These are phyloP conservation scores for Hippophae gyantsensis DNA, from an alignment of 306 rosid species.

Conservation along the genomic window DNA sequence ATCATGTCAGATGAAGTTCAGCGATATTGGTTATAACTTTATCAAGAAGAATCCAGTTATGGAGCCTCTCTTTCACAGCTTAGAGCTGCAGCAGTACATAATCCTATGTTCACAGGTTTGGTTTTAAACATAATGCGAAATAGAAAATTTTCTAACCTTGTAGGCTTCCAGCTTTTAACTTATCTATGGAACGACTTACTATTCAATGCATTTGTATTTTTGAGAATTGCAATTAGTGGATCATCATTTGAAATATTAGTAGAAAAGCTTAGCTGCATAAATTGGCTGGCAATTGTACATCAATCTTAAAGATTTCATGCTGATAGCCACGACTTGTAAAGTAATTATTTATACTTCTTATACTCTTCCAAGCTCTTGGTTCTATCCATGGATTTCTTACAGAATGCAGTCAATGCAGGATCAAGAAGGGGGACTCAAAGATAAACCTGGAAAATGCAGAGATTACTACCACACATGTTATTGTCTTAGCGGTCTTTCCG, in stretches of 20 bases:
- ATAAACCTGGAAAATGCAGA: constrained; percentile 68
- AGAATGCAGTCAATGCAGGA: constrained; percentile 39
- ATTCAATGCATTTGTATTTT: too few relatives aligned
- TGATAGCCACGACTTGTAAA: too few relatives aligned
- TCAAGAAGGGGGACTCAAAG: constrained; percentile 67
- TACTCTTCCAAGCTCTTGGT: background rate
- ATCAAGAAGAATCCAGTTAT: constrained; percentile 34
- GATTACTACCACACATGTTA: constrained; percentile 90
- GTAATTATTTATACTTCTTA: background rate
- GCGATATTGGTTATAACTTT: constrained; percentile 49
- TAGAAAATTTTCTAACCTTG: too few relatives aligned
- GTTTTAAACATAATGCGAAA: too few relatives aligned
- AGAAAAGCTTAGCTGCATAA: too few relatives aligned
- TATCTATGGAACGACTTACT: too few relatives aligned
- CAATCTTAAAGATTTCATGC: too few relatives aligned
- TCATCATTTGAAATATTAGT: too few relatives aligned
- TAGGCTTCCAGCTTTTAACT: too few relatives aligned
- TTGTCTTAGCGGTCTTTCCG: constrained; percentile 78
- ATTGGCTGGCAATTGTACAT: too few relatives aligned
- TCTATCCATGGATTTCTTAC: background rate
- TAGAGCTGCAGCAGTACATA: constrained; percentile 81
- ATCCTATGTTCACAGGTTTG: constrained; percentile 82
- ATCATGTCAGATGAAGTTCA: constrained; percentile 29
- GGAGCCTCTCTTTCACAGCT: constrained; percentile 57
- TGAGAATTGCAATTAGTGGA: too few relatives aligned